A percentile compares a stretch with the other conserved stretches of the same genome.
Conservation (phyloP, 1,284 basidiomycete species). For the Tetrapyrgos nigripes region DNA sequence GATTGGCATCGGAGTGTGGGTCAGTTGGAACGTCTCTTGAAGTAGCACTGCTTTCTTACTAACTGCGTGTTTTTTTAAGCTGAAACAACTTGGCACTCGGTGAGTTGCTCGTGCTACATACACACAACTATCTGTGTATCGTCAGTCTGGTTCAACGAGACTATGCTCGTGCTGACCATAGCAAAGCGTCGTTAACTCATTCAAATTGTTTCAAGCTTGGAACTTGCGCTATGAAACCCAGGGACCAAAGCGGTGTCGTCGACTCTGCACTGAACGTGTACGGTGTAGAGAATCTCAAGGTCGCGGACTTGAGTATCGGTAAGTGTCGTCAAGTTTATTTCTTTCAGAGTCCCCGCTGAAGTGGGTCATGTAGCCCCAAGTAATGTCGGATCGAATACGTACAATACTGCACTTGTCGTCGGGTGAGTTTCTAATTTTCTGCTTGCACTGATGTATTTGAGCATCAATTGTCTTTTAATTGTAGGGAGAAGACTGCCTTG, state of each 20-base stretch:
- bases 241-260: constrained; percentile 63
- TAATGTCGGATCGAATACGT: constrained; percentile 31
- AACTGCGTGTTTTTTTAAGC: constrained; percentile 36
- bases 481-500: constrained; percentile 21
- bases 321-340: no score
- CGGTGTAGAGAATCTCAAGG: constrained; percentile 63
- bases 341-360: no score
- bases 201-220: constrained; percentile 48
- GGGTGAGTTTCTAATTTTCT: neutral
- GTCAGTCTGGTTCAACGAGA: no score
- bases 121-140: no score
- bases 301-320: constrained; percentile 50
- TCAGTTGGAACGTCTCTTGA: constrained; percentile 19
- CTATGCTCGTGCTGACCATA: neutral
- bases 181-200: neutral
- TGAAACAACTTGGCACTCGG: constrained; percentile 60
- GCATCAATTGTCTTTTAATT: neutral
- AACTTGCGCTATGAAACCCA: constrained; percentile 63
- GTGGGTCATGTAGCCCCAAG: constrained; percentile 26
- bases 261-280: constrained; percentile 69
- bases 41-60: neutral
- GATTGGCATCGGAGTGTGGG: constrained; percentile 40
- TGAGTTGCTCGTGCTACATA: no score
- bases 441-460: neutral
- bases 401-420: constrained; percentile 17